Percentiles rank a stretch among this genome's conserved stretches.
phyloP scores from a whole-genome alignment of 345 rosid genomes.

The Pistacia vera region DNA sequence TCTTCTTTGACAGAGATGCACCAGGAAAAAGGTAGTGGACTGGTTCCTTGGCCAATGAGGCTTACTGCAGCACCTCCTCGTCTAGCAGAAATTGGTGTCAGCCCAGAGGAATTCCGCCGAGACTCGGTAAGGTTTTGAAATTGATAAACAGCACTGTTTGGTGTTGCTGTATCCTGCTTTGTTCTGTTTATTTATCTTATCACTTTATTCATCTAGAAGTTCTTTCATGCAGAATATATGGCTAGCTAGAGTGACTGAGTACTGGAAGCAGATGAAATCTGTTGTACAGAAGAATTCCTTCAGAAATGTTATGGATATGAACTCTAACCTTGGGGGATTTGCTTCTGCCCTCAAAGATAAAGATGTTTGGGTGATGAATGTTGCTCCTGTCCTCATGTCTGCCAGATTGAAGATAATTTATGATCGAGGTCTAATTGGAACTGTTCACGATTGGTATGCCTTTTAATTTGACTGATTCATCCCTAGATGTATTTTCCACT shows the following conservation, averaged over 20 bases:
- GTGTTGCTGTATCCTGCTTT: not conserved
- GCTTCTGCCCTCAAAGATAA: slow-evolving; percentile 80
- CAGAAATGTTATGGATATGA: slow-evolving; percentile 99
- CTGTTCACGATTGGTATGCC: slow-evolving; percentile 91
- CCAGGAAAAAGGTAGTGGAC: slow-evolving; percentile 75
- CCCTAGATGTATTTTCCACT: not conserved
- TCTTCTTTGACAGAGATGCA: slow-evolving; percentile 60
- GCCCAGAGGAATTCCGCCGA: slow-evolving; percentile 64
- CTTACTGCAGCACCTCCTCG: slow-evolving; percentile 78
- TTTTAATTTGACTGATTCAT: not conserved
- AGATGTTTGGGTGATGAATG: slow-evolving; percentile 98
- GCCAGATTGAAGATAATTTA: slow-evolving; percentile 79
- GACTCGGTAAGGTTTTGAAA: slow-evolving; percentile 61
- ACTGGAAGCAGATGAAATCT: slow-evolving; percentile 91
- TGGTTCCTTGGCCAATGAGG: slow-evolving; percentile 90
- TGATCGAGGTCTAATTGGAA: slow-evolving; percentile 96
- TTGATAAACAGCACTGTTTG: not conserved
- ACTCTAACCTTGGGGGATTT: slow-evolving; percentile 89
- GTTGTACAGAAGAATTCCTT: slow-evolving; percentile 70
- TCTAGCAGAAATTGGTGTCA: slow-evolving; percentile 77
- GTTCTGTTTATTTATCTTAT: not conserved
- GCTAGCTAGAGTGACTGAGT: slow-evolving; percentile 79
- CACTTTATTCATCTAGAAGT: slow-evolving; percentile 10
- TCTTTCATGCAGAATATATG: slow-evolving; percentile 67
- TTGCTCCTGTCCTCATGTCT: slow-evolving; percentile 69